phyloP scores from a whole-genome alignment of 345 rosid genomes.

The Euphorbia peplus region DNA sequence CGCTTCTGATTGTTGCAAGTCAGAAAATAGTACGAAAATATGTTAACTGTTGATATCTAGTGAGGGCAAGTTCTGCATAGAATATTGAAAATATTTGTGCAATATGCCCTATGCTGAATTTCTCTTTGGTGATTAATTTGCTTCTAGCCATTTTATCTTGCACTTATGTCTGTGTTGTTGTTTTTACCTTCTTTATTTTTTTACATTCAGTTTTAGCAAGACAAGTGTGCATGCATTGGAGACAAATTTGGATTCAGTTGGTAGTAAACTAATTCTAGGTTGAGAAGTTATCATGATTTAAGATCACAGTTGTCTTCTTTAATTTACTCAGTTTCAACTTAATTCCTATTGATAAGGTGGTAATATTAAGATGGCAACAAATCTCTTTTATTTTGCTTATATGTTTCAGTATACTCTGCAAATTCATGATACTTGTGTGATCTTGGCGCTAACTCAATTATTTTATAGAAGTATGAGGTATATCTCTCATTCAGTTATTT shows the following conservation, averaged over 20 bases:
- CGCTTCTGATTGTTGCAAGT: not conserved
- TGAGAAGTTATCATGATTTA: not conserved
- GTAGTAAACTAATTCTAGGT: not conserved
- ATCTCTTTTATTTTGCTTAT: not conserved
- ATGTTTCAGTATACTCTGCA: not conserved
- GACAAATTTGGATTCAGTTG: not conserved
- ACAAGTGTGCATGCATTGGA: not conserved
- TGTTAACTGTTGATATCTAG: not conserved
- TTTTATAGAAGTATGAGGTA: not conserved
- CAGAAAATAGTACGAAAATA: not conserved
- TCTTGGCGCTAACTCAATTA: conserved; percentile 1
- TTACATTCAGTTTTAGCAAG: no score
- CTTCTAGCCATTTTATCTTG: not conserved
- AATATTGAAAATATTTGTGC: not conserved
- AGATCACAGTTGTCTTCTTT: not conserved
- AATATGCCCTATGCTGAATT: not conserved
- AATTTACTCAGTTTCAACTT: not conserved
- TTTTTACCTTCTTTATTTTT: no score
- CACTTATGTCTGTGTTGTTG: not conserved
- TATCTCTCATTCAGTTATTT: conserved; percentile 7
- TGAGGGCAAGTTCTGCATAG: not conserved
- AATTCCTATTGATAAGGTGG: not conserved
- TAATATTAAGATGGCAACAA: not conserved
- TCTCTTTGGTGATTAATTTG: not conserved
- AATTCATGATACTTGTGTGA: not conserved